Conservation (phyloP, 768 basidiomycete species). For the Tylopilus intermedius region DNA sequence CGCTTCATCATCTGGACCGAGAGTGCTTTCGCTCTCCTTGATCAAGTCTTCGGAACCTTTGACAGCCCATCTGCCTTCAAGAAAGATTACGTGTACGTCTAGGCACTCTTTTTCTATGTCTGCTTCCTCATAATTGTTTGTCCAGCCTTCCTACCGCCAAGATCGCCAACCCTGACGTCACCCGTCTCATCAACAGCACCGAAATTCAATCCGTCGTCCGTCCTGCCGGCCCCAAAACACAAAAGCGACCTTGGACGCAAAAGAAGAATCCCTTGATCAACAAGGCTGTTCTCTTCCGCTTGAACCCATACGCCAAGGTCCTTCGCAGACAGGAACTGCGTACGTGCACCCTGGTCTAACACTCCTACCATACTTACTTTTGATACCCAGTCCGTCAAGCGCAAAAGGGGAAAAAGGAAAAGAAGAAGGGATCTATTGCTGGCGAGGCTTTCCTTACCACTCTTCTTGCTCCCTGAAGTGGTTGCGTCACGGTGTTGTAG, state of each 20-base stretch:
- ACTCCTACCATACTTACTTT: conserved; percentile 4
- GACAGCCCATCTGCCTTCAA: conserved; percentile 83
- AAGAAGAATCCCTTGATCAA: conserved; percentile 98
- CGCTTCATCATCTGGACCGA: conserved; percentile 99
- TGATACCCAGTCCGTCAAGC: conserved; percentile 59
- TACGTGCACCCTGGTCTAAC: conserved; percentile 39
- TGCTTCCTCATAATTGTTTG: neutral
- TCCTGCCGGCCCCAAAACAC: conserved; percentile 74
- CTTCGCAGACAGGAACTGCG: conserved; percentile 84
- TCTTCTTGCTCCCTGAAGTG: conserved; percentile 75
- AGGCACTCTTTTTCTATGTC: neutral
- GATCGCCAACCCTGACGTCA: conserved; percentile 95
- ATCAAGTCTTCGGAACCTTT: conserved; percentile 93
- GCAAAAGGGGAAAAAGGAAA: conserved; percentile 50
- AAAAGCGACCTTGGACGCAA: conserved; percentile 96
- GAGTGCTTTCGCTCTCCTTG: conserved; percentile 85
- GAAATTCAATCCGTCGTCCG: conserved; percentile 98
- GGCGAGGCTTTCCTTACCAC: conserved; percentile 80
- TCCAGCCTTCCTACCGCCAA: conserved; percentile 87
- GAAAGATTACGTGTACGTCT: conserved; percentile 78
- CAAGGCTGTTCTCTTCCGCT: conserved; percentile 90
- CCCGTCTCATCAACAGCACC: conserved; percentile 94
- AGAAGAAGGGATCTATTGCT: conserved; percentile 65
- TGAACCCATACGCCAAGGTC: conserved; percentile 98
- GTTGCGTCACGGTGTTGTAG: conserved; percentile 1